Evolutionary conservation across 1,284 basidiomycete species (phyloP).

Genomic region (Waitea zeae): DNA sequence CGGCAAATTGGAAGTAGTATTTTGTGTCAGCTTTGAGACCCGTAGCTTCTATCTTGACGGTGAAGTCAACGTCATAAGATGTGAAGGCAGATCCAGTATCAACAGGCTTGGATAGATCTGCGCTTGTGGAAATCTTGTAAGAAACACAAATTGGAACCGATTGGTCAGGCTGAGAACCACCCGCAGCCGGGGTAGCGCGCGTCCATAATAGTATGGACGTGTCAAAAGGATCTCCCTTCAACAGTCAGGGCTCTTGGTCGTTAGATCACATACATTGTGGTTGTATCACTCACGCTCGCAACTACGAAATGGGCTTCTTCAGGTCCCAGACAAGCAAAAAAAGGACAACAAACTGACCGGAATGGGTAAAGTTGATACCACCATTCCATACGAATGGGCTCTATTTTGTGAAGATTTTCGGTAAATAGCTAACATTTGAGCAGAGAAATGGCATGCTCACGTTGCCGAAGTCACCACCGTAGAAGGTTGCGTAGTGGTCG

Average conservation of each 20-base stretch:
- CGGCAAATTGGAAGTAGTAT: constrained; percentile 44
- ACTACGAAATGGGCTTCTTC: constrained; percentile 16
- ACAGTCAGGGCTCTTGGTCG: constrained; percentile 4
- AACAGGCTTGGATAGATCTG: constrained; percentile 19
- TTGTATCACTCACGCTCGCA: constrained; percentile 13
- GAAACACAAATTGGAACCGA: constrained; percentile 41
- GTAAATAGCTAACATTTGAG: not conserved
- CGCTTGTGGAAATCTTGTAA: constrained; percentile 25
- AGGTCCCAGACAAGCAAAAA: not conserved
- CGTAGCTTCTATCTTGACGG: constrained; percentile 44
- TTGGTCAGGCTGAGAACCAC: constrained; percentile 24
- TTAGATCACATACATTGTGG: not conserved
- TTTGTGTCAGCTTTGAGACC: constrained; percentile 32
- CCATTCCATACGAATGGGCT: constrained; percentile 33
- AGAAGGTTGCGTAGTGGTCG: constrained; percentile 36
- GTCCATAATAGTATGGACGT: constrained; percentile 49
- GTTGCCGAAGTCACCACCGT: constrained; percentile 32
- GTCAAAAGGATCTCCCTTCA: constrained; percentile 40
- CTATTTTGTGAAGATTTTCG: constrained; percentile 12
- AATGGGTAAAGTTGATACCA: constrained; percentile 36
- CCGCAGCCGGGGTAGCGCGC: constrained; percentile 18
- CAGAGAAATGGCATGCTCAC: constrained; percentile 14
- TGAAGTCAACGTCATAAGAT: constrained; percentile 47
- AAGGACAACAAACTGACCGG: constrained; percentile 17
- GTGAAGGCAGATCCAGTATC: constrained; percentile 37